Base-by-base conservation (phyloP, 192 early-diverging fungal genomes). In the Linnemannia zychae region DNA sequence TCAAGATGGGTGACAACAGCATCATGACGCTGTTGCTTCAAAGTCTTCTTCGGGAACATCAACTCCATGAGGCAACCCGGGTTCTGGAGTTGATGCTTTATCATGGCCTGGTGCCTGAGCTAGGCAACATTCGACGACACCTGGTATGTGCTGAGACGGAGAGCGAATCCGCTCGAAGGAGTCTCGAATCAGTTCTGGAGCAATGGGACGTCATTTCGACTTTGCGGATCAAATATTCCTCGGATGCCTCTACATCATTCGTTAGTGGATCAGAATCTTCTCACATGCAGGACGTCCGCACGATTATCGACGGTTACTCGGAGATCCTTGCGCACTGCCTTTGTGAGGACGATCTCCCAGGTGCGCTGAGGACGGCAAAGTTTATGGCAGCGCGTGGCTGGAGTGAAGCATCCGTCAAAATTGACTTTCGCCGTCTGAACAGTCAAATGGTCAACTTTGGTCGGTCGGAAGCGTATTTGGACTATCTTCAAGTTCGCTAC, bases 401-500 rank as follows among this genome's bases (percentile, higher is more conserved):
- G 83, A 63, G 13, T 63, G 24, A 12, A 31, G 17, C 48, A 7
- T n/a, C 63, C 22, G 49, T 24, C 40, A 70, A 40, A 15, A 44
- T 85, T 3, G 77, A 85, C 28, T 79, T 79, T 44, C 53, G 57
- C 16, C 31, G 76, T 24, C 69, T 85, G 22, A 79, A 75, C 65
- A 79, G 77, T 31, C 22, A 34, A 17, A 79, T 79, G 69, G 73
- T 85, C 74, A 85, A 85, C 36, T 33, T 49, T 38, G 65, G 71
- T 18, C 17, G 12, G 2, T 79, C 83, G 0, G 48, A 70, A n/a
- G 28, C 75, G 1, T 85, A 79, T 40, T n/a, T 6, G 17, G 15
- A 38, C 22, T 85, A 85, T 36, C 77, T 85, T 4, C 52, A 79
- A 12, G 48, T 79, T 60, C 83, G 77, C 5, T 85, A 85, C 31